Conservation (phyloP, 192 early-diverging fungal species). For the Chytriomyces sp. region DNA sequence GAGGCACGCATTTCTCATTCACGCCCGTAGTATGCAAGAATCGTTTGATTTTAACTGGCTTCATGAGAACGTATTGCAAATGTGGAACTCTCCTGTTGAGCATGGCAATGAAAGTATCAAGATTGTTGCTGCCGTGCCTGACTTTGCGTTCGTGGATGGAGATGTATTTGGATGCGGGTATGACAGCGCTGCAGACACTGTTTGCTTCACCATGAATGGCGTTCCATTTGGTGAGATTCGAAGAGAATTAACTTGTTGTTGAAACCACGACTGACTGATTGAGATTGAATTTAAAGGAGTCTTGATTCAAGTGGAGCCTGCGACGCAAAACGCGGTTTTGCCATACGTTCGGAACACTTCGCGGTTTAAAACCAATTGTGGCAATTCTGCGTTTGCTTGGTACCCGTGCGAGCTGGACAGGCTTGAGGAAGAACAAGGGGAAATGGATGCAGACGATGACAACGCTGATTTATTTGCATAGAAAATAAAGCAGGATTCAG, state of each 20-base stretch:
- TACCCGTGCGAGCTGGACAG: neutral
- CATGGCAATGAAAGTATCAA: constrained; percentile 12
- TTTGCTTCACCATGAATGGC: constrained; percentile 38
- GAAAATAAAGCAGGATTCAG: too few species aligned
- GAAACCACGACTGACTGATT: neutral
- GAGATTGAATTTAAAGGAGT: neutral
- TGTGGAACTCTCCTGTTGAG: constrained; percentile 15
- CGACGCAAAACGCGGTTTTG: constrained; percentile 32
- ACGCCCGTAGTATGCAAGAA: too few species aligned
- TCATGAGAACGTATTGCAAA: constrained; percentile 3
- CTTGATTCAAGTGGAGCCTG: constrained; percentile 22
- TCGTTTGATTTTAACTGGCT: neutral
- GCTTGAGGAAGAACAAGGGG: too few species aligned
- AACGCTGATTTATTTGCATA: too few species aligned
- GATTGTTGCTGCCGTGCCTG: neutral
- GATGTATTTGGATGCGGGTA: constrained; percentile 46
- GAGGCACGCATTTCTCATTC: too few species aligned
- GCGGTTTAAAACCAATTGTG: constrained; percentile 22
- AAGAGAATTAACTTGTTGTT: neutral
- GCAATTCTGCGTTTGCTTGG: constrained; percentile 1
- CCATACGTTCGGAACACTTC: constrained; percentile 11
- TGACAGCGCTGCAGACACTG: neutral
- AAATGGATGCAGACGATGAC: too few species aligned
- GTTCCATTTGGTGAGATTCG: constrained; percentile 16
- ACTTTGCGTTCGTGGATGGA: constrained; percentile 29